A percentile compares a stretch with the other conserved stretches of the same genome.
These are phyloP conservation scores for Podaxis rugospora DNA, from an alignment of 768 basidiomycete species.

Conservation along the genomic window DNA sequence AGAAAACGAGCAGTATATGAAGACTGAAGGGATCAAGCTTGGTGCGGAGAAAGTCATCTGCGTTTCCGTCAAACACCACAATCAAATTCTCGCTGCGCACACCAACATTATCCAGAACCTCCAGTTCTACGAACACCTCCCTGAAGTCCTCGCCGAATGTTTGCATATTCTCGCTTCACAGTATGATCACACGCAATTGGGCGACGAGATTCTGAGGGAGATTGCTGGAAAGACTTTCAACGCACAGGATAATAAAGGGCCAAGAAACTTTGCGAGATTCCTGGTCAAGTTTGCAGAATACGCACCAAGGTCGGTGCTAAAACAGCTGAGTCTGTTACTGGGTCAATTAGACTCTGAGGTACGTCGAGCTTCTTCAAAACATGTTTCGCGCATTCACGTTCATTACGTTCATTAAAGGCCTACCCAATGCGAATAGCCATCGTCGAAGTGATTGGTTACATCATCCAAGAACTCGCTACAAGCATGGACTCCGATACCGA, in stretches of 20 bases:
- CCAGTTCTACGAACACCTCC: conserved; percentile 91
- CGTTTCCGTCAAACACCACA: conserved; percentile 87
- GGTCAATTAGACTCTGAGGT: conserved; percentile 92
- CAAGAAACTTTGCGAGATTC: conserved; percentile 82
- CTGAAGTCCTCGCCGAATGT: conserved; percentile 92
- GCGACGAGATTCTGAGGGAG: conserved; percentile 89
- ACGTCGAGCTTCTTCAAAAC: conserved; percentile 12
- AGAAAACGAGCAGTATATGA: conserved; percentile 89
- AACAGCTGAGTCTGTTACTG: conserved; percentile 84
- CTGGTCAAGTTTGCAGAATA: conserved; percentile 77
- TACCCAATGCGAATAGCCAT: conserved; percentile 96
- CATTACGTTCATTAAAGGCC: conserved; percentile 43
- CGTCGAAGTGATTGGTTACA: conserved; percentile 81
- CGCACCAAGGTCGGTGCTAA: conserved; percentile 74
- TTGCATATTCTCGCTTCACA: conserved; percentile 75
- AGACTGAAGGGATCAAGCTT: conserved; percentile 60
- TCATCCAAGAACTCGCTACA: conserved; percentile 76
- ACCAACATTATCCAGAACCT: conserved; percentile 88
- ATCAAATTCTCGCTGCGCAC: conserved; percentile 78
- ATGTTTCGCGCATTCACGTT: neutral
- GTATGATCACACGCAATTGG: conserved; percentile 85
- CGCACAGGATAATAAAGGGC: conserved; percentile 82
- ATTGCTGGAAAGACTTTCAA: conserved; percentile 75
- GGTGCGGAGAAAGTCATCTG: conserved; percentile 89
- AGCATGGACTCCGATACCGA: conserved; percentile 45